Evolutionary conservation across 495 filamentous ascomycete genomes (phyloP), one percentile per base, ranked within the genome.

Genomic region (Penicillium steckii): DNA sequence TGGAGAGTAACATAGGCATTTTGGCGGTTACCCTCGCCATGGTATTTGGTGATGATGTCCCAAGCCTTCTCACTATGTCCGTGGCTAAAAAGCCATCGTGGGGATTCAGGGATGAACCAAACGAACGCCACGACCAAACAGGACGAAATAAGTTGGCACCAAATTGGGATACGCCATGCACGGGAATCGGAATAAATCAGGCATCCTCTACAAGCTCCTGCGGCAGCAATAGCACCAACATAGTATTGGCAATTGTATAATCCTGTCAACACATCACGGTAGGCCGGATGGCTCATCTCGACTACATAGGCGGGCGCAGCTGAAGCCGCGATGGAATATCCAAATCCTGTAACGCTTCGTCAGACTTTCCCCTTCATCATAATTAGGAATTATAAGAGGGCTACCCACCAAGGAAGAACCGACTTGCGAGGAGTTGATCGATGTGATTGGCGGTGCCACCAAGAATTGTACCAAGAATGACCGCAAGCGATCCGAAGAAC

Each of bases 361-460:
- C 27, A 52, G 29, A n/a, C 52, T 35, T 10, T 26, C 22, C 5
- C 38, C 30, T 17, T 45, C 24, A 2, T 46, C 33, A 4, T 38
- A 37, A 15, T 8, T 19, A 85, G 85, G 12, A 85, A 79, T 41
- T 79, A 76, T 35, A 77, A 76, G 25, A 88, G 82, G 23, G 78
- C 80, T 17, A 86, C 85, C 8, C 87, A 3, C 86, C 86, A 22
- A 91, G 79, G 22, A 89, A 62, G 66, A 90, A 90, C 9, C 87
- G 80, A 17, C 86, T 87, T 15, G 75, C 85, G 56, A 88, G 81
- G 55, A 90, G 88, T 59, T 77, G 71, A 10, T 58, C 60, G 13
- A 79, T 57, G 47, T 24, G 22, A 17, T 43, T 57, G 1, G 75
- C 67, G 1, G 71, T 56, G 2, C 71, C 80, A 55, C 79, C 74